These are phyloP conservation scores for Capsicum pubescens DNA, from an alignment of 257 asterid species.

Conservation along the genomic window DNA sequence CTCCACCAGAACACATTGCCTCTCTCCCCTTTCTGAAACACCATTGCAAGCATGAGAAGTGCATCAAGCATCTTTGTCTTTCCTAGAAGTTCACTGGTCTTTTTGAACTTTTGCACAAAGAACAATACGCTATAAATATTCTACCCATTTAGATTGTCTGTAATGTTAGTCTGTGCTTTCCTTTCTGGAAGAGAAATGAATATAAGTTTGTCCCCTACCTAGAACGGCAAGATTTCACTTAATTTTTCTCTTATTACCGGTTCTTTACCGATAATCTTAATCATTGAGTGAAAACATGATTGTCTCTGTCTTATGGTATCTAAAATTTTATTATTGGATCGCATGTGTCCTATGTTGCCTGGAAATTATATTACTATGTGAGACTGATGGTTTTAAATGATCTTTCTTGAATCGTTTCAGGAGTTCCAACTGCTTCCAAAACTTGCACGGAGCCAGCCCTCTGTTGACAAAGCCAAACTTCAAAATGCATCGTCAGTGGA, in stretches of 20 bases:
- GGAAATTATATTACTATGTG: not conserved
- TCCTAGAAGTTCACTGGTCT: slow-evolving; percentile 6
- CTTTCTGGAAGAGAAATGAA: slow-evolving; percentile 3
- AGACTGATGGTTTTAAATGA: not conserved
- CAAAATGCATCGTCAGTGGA: slow-evolving; percentile 82
- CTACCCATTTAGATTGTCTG: not conserved
- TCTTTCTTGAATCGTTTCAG: slow-evolving; percentile 37
- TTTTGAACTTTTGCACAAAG: not conserved
- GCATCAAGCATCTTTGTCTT: not conserved
- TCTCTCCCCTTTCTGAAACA: not conserved
- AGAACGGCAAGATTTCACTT: not conserved
- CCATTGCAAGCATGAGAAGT: not conserved
- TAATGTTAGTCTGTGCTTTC: not conserved
- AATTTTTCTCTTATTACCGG: not conserved
- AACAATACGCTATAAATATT: not conserved
- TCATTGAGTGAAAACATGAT: not conserved
- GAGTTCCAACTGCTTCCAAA: slow-evolving; percentile 88
- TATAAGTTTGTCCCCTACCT: not conserved
- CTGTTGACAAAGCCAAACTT: slow-evolving; percentile 69
- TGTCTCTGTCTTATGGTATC: too few species aligned
- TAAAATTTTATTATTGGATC: too few species aligned
- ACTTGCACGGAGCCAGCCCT: slow-evolving; percentile 84
- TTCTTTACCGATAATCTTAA: not conserved
- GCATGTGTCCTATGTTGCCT: not conserved
- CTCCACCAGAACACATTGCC: not conserved